Conservation (phyloP, 1,284 basidiomycete species). For the Marasmius oreades region DNA sequence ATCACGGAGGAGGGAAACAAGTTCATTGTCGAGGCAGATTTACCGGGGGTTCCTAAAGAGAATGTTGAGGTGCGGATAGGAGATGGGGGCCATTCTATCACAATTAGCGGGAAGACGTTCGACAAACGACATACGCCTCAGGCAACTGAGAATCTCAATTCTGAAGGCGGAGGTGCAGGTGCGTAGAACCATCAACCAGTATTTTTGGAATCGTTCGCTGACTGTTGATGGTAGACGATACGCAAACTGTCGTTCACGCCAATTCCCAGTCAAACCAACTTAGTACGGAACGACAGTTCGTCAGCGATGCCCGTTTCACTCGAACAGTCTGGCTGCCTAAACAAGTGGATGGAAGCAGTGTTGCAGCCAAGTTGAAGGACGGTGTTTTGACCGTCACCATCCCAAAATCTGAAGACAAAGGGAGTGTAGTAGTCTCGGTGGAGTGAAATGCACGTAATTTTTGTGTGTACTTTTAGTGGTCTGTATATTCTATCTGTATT, state of each 20-base stretch:
- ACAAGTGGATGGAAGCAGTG: conserved; percentile 53
- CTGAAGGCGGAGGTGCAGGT: neutral
- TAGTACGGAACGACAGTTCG: conserved; percentile 55
- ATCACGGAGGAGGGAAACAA: conserved; percentile 61
- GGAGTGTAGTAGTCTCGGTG: conserved; percentile 37
- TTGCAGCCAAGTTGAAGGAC: conserved; percentile 63
- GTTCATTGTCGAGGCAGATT: conserved; percentile 70
- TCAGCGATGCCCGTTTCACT: conserved; percentile 52
- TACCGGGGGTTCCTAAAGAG: conserved; percentile 78
- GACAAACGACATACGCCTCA: neutral
- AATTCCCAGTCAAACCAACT: conserved; percentile 39
- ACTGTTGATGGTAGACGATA: neutral
- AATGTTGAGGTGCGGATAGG: conserved; percentile 68
- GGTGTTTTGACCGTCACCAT: conserved; percentile 64
- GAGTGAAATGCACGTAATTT: conserved; percentile 21
- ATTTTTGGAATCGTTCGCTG: neutral
- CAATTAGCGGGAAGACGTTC: conserved; percentile 61
- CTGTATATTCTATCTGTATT: neutral
- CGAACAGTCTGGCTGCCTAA: conserved; percentile 70
- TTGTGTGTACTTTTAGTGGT: neutral
- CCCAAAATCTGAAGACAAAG: conserved; percentile 59
- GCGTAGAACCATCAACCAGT: neutral
- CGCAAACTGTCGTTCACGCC: conserved; percentile 23
- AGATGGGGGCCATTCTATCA: conserved; percentile 65
- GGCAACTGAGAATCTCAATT: neutral